A percentile compares a stretch with the other conserved stretches of the same genome.
Conservation (phyloP, 2,329 filamentous ascomycete genomes). For the Bipolaris victoriae region DNA sequence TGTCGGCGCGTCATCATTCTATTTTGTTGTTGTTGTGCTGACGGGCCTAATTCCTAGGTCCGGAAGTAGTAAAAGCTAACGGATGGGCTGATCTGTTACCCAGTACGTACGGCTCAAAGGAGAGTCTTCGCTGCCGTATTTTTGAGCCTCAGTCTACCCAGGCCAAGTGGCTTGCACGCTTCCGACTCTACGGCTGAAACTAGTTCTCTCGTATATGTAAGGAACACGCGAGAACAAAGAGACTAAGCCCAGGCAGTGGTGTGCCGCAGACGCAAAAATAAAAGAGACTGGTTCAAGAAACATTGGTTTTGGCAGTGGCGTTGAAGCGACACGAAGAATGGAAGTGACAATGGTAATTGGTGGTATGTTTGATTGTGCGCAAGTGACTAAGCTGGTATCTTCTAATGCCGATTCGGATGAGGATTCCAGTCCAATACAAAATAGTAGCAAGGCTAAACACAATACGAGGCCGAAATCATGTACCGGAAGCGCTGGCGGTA, state of each 20-base stretch:
- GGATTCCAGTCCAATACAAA: background rate
- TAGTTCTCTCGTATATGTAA: constrained; percentile 5
- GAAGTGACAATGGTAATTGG: background rate
- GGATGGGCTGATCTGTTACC: background rate
- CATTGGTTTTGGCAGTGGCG: background rate
- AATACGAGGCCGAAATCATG: background rate
- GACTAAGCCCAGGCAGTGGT: background rate
- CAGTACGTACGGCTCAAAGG: too few species aligned
- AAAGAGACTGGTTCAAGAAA: background rate
- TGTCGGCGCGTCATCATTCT: background rate
- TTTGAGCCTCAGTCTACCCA: too few species aligned
- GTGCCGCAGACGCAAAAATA: background rate
- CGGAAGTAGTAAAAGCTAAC: background rate
- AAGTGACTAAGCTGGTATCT: constrained; percentile 19
- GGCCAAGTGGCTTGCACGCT: background rate
- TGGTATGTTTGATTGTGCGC: constrained; percentile 7
- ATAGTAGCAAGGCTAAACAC: background rate
- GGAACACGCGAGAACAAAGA: background rate
- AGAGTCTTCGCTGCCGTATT: too few species aligned
- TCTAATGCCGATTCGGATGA: constrained; percentile 5
- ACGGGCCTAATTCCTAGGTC: background rate
- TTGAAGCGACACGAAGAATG: background rate
- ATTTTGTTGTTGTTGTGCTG: background rate
- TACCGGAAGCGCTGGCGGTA: background rate
- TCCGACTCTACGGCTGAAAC: background rate